phyloP scores from a whole-genome alignment of 768 basidiomycete species.

The Termitomyces sp. region DNA sequence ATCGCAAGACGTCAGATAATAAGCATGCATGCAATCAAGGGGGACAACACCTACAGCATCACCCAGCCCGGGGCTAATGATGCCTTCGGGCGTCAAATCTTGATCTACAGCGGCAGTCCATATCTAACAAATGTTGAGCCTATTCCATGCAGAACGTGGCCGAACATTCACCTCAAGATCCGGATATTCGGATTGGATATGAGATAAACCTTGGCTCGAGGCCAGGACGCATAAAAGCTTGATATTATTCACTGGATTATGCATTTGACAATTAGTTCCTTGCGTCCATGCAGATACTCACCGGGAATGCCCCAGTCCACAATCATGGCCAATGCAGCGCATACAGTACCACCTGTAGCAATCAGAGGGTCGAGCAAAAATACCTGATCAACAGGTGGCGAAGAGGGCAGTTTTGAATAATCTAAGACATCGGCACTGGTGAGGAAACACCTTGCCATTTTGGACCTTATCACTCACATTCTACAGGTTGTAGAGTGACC shows the following conservation, averaged over 20 bases:
- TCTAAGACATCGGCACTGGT: slow-evolving; percentile 36
- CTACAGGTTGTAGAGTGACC: slow-evolving; percentile 81
- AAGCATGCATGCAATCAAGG: neutral
- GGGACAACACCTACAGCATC: slow-evolving; percentile 60
- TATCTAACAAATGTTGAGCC: slow-evolving; percentile 46
- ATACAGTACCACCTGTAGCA: slow-evolving; percentile 90
- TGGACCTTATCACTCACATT: slow-evolving; percentile 48
- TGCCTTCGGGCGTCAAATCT: slow-evolving; percentile 62
- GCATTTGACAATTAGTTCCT: slow-evolving; percentile 1
- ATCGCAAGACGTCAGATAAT: neutral
- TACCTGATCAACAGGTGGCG: slow-evolving; percentile 74
- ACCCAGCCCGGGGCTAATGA: slow-evolving; percentile 87
- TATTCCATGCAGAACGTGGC: neutral
- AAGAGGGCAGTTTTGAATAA: slow-evolving; percentile 82
- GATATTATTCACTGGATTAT: slow-evolving; percentile 51
- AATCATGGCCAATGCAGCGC: slow-evolving; percentile 84
- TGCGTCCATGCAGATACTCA: slow-evolving; percentile 23
- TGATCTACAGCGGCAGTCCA: slow-evolving; percentile 84
- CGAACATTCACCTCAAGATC: slow-evolving; percentile 60
- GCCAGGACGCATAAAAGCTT: slow-evolving; percentile 82
- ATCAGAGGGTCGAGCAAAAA: slow-evolving; percentile 89
- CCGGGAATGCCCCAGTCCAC: slow-evolving; percentile 76
- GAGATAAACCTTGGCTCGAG: slow-evolving; percentile 64
- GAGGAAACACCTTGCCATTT: neutral
- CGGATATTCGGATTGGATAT: slow-evolving; percentile 64